Evolutionary conservation across 208 protist species (phyloP).

Genomic region (Acanthamoeba culbertsoni): DNA sequence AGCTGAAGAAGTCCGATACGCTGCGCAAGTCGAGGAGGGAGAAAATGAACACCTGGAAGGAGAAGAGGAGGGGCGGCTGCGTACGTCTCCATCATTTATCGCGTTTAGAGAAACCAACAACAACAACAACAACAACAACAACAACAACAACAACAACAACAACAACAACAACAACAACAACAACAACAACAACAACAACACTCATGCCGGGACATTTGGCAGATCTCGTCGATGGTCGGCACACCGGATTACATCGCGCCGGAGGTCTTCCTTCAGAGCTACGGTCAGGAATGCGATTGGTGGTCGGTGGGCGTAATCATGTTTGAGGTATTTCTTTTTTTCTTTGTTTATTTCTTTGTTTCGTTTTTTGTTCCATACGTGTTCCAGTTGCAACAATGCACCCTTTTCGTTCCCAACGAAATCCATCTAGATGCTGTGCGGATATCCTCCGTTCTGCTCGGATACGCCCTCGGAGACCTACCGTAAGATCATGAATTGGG

Average conservation of each 20-base stretch:
- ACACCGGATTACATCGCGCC: constrained; percentile 97
- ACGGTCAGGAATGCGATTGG: constrained; percentile 96
- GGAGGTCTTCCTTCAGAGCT: constrained; percentile 92
- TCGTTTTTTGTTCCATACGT: not conserved
- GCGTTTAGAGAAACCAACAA: not conserved
- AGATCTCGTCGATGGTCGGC: constrained; percentile 77
- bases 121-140: too few species aligned
- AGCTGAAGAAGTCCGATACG: constrained; percentile 41
- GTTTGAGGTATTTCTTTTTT: constrained; percentile 89
- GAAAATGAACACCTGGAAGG: constrained; percentile 56
- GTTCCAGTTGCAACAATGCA: too few species aligned
- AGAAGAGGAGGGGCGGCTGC: constrained; percentile 11
- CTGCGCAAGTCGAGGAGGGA: constrained; percentile 24
- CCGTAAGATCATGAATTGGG: constrained; percentile 93
- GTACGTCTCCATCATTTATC: not conserved
- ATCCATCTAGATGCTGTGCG: constrained; percentile 94
- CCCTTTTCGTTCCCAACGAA: too few species aligned
- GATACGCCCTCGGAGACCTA: constrained; percentile 91
- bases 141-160: too few species aligned
- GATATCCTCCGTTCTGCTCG: constrained; percentile 95
- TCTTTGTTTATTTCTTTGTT: not conserved
- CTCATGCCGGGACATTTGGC: too few species aligned
- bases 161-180: too few species aligned
- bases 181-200: too few species aligned
- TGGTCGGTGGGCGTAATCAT: constrained; percentile 97